Conservation (phyloP, 1,284 basidiomycete genomes). For the Rhodotorula glutinis region DNA sequence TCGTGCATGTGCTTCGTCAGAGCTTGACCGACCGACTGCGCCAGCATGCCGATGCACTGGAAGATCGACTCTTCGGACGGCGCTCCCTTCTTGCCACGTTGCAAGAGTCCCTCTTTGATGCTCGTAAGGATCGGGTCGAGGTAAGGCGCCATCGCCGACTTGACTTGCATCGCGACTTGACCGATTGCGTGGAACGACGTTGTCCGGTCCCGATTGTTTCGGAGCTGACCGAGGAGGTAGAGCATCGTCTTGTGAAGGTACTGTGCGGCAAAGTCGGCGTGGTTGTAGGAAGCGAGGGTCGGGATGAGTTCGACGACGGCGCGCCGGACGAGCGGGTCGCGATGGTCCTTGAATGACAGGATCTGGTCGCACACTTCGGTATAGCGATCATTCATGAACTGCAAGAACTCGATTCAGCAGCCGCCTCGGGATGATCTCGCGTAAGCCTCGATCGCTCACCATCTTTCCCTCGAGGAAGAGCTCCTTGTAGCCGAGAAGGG, state of each 20-base stretch:
- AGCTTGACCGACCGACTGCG: conserved; percentile 90
- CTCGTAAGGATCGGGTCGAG: conserved; percentile 87
- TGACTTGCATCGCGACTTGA: conserved; percentile 86
- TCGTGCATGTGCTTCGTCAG: conserved; percentile 94
- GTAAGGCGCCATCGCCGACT: conserved; percentile 92
- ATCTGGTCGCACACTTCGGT: conserved; percentile 74
- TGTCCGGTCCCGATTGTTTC: conserved; percentile 83
- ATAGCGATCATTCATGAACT: conserved; percentile 40
- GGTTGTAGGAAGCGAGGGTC: conserved; percentile 88
- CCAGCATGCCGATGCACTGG: conserved; percentile 95
- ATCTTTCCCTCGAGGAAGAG: conserved; percentile 89
- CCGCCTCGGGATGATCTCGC: not conserved
- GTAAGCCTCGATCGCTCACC: conserved; percentile 54
- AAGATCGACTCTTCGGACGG: conserved; percentile 94
- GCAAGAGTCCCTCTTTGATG: conserved; percentile 82
- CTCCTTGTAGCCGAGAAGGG: conserved; percentile 85
- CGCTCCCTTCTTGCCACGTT: conserved; percentile 82
- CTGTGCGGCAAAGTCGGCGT: conserved; percentile 80
- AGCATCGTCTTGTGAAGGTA: conserved; percentile 89
- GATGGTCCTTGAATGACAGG: conserved; percentile 78
- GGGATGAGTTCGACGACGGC: conserved; percentile 93
- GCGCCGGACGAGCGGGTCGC: conserved; percentile 80
- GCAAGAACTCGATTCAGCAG: not conserved
- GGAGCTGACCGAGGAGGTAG: conserved; percentile 79
- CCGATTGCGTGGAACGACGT: conserved; percentile 96